Percentiles rank a stretch among this genome's conserved stretches.
These are phyloP conservation scores for Colletotrichum sp. DNA, from an alignment of 2,329 filamentous ascomycete species.

Conservation along the genomic window DNA sequence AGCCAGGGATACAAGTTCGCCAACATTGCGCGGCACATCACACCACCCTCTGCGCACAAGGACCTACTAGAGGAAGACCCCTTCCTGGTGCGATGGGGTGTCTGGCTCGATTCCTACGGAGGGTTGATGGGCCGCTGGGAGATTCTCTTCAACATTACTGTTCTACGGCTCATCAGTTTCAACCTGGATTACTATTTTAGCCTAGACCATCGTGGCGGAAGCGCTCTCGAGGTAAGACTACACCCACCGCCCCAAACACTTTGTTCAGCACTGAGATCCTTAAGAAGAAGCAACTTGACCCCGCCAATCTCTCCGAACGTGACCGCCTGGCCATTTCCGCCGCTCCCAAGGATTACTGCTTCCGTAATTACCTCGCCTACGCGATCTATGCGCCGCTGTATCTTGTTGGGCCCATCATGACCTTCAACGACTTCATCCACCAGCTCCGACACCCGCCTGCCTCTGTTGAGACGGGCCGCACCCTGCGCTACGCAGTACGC, in stretches of 20 bases:
- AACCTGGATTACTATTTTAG: slow-evolving; percentile 98
- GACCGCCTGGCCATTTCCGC: slow-evolving; percentile 85
- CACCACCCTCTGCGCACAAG: slow-evolving; percentile 32
- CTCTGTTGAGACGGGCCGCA: slow-evolving; percentile 74
- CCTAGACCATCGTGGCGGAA: slow-evolving; percentile 65
- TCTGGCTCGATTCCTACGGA: slow-evolving; percentile 77
- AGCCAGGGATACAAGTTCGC: slow-evolving; percentile 77
- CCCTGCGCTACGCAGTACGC: slow-evolving; percentile 80
- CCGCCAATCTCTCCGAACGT: slow-evolving; percentile 82
- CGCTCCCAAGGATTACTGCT: slow-evolving; percentile 71
- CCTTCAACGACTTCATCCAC: slow-evolving; percentile 97
- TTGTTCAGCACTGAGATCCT: slow-evolving; percentile 61
- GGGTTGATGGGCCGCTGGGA: slow-evolving; percentile 93
- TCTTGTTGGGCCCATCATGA: slow-evolving; percentile 89
- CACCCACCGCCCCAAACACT: neutral
- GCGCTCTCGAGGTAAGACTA: slow-evolving; percentile 77
- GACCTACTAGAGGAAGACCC: slow-evolving; percentile 42
- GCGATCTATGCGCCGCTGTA: slow-evolving; percentile 92
- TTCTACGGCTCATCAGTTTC: slow-evolving; percentile 92
- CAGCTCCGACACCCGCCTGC: slow-evolving; percentile 78
- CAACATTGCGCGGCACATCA: slow-evolving; percentile 61
- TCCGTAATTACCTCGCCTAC: slow-evolving; percentile 90
- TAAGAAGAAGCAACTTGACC: slow-evolving; percentile 98
- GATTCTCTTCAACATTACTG: slow-evolving; percentile 96
- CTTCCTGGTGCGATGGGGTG: slow-evolving; percentile 64